Conservation (phyloP, 2,329 filamentous ascomycete genomes). For the Lecanosticta acicola region DNA sequence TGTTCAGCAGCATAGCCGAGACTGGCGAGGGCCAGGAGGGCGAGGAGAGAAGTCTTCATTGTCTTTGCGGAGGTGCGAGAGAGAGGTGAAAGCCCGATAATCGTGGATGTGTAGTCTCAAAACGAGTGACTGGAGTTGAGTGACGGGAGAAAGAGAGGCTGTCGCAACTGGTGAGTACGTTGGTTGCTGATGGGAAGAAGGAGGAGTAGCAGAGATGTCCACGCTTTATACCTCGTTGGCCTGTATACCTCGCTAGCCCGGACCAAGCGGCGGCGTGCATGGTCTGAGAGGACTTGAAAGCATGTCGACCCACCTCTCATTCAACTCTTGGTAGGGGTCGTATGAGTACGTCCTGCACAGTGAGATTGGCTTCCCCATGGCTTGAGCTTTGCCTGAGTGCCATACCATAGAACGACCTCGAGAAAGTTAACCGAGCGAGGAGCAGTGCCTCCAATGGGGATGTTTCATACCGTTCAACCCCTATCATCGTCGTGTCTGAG, state of each 20-base stretch:
- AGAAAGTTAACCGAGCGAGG: background rate
- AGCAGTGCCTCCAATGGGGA: no score
- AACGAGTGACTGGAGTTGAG: background rate
- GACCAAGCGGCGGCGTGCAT: no score
- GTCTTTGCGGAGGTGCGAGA: background rate
- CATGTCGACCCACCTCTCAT: background rate
- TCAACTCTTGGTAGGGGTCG: background rate
- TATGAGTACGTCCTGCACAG: background rate
- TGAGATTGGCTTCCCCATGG: background rate
- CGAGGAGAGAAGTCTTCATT: background rate
- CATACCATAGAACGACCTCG: background rate
- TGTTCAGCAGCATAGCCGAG: conserved; percentile 2
- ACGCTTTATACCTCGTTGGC: background rate
- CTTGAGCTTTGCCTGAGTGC: background rate
- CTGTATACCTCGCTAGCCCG: no score
- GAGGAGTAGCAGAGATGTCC: background rate
- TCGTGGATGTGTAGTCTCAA: background rate
- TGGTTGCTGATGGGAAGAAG: background rate
- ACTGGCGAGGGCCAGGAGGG: background rate
- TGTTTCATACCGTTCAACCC: no score
- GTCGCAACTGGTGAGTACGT: background rate
- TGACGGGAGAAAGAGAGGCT: background rate
- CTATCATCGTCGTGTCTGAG: no score
- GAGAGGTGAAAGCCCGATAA: background rate
- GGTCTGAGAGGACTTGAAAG: background rate